Evolutionary conservation across 1,284 basidiomycete genomes (phyloP), one percentile per base, ranked within the genome.

Genomic region (Ustilago hordei): DNA sequence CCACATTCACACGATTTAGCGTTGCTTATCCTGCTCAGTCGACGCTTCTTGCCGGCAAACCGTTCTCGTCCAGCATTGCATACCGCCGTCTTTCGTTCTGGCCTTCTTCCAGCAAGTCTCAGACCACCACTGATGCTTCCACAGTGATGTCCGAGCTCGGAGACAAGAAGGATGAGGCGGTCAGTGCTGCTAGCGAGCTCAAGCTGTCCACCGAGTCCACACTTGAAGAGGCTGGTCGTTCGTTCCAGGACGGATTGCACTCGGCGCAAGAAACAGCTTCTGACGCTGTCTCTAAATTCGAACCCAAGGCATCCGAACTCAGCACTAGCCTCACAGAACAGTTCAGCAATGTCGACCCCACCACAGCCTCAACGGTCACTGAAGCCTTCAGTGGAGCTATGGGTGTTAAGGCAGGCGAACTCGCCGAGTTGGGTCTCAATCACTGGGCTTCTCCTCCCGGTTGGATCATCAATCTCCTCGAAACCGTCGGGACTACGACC

Each of bases 401-500:
- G 39, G 75, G 70, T 48, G 81, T 94, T 41, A 91, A 93, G 74
- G 90, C 91, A 38, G 93, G 93, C 0, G 94, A 95, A 87, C 89
- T 96, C 41, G 89, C 91, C 23, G 89, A 91, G 12, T 88, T 95
- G 47, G 95, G 93, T 3, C 88, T 95, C 5, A 88, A 89, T 19
- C 88, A 89, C 61, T 91, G 89, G 86, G 88, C 17, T 17, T 60
- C 74, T 38, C 81, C 81, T 9, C 66, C 67, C 6, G 81, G 92
- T 8, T 80, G 93, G 90, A 90, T 90, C 88, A 87, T 88, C 43
- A 88, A 89, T 80, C 82, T 88, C 9, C 88, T 95, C 67, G 93
- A 96, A 81, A 83, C 91, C 47, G 86, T 95, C 55, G 91, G 95
- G 77, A 91, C 92, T 62, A 87, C 89, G 48, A 91, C 92, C 91